Evolutionary conservation across 495 filamentous ascomycete species (phyloP).

Genomic region (Xylaria intraflava): DNA sequence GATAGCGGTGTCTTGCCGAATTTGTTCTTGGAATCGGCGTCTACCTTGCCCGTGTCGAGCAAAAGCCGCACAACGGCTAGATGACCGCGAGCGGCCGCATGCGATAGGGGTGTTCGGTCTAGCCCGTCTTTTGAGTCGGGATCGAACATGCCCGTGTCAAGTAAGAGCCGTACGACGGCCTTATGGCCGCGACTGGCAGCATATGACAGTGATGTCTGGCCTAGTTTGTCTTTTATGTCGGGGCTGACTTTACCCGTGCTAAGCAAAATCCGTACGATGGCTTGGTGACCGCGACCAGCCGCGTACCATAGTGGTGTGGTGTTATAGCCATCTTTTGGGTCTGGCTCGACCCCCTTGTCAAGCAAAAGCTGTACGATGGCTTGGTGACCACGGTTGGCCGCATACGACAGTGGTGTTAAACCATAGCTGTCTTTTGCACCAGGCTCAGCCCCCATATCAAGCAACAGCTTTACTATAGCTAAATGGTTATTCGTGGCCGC

Average conservation of each 20-base stretch:
- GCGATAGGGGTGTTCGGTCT: slow-evolving; percentile 15
- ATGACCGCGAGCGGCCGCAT: slow-evolving; percentile 2
- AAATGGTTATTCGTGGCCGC: neutral
- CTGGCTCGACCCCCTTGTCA: neutral
- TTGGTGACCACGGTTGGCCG: neutral
- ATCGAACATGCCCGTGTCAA: neutral
- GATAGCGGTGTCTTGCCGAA: slow-evolving; percentile 32
- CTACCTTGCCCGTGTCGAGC: slow-evolving; percentile 10
- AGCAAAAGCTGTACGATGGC: slow-evolving; percentile 2
- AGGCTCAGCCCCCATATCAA: neutral
- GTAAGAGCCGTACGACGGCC: neutral
- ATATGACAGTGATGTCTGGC: neutral
- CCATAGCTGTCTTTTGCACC: neutral
- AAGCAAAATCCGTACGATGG: neutral
- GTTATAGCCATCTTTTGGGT: neutral
- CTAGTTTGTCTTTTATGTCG: neutral
- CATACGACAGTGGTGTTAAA: slow-evolving; percentile 14
- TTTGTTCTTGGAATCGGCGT: slow-evolving; percentile 20
- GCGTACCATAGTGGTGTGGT: neutral
- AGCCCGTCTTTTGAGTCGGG: neutral
- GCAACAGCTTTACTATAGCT: neutral
- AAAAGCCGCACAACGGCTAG: slow-evolving; percentile 8
- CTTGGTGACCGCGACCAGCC: neutral
- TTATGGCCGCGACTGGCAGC: neutral
- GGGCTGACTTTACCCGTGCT: neutral